Conservation (phyloP, 345 rosid species). For the Passiflora organensis region DNA sequence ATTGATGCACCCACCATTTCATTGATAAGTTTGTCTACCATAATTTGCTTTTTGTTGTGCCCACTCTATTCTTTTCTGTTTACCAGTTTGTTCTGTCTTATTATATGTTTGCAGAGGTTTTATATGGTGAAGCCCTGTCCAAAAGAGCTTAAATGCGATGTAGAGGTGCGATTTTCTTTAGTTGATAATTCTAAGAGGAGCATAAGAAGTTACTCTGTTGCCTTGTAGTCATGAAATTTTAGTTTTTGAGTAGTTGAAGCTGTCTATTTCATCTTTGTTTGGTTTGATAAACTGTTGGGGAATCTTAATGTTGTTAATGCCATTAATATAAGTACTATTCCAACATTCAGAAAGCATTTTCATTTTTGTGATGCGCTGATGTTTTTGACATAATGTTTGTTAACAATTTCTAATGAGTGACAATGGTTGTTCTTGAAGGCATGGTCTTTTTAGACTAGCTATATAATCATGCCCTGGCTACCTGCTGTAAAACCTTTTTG, state of each 20-base stretch:
- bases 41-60: not conserved
- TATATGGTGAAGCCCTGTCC: slow-evolving; percentile 90
- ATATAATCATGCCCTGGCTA: no score
- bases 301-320: no score
- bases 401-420: no score
- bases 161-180: slow-evolving; percentile 54
- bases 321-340: no score
- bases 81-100: not conserved
- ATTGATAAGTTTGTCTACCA: not conserved
- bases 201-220: not conserved
- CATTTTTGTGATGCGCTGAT: no score
- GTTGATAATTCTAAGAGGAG: not conserved
- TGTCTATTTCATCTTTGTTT: no score
- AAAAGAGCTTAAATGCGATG: slow-evolving; percentile 86
- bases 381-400: no score
- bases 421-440: no score
- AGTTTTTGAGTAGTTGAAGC: not conserved
- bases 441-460: no score
- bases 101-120: slow-evolving; percentile 54
- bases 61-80: not conserved
- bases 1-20: not conserved
- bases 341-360: no score
- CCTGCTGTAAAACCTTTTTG: no score
- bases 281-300: no score
- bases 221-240: not conserved